Conservation (phyloP, 176 grass and related monocot genomes). For the Ananas comosus region DNA sequence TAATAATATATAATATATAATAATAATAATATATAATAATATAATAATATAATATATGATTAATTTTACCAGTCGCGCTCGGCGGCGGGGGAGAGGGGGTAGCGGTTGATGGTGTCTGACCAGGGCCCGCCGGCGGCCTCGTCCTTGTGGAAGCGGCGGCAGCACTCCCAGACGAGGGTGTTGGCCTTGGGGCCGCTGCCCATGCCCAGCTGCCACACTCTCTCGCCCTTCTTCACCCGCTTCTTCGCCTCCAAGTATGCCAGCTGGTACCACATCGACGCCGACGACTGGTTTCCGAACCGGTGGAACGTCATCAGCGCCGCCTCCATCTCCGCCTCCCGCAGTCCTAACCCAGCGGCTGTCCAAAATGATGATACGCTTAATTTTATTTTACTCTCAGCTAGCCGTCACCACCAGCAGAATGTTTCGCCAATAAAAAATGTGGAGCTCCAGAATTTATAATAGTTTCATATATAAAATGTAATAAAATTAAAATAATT, state of each 20-base stretch:
- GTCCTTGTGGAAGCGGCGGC: background rate
- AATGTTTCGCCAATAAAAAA: too few relatives aligned
- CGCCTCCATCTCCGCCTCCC: slow-evolving; percentile 49
- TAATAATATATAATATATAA: too few relatives aligned
- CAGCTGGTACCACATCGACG: slow-evolving; percentile 83
- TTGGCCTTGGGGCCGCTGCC: slow-evolving; percentile 63
- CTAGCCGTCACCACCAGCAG: too few relatives aligned
- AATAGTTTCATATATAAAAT: too few relatives aligned
- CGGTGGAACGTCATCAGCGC: slow-evolving; percentile 63
- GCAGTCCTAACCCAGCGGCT: slow-evolving; percentile 37
- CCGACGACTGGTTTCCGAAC: slow-evolving; percentile 77
- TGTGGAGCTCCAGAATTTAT: too few relatives aligned
- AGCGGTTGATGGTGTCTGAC: slow-evolving; percentile 40
- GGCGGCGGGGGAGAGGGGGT: background rate
- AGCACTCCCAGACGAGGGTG: slow-evolving; percentile 38
- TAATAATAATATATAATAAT: too few relatives aligned
- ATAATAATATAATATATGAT: too few relatives aligned
- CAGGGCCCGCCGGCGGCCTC: slow-evolving; percentile 22
- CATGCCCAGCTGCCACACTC: slow-evolving; percentile 58
- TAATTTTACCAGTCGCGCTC: too few relatives aligned
- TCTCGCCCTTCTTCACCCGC: slow-evolving; percentile 31
- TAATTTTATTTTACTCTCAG: too few relatives aligned
- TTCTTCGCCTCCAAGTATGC: slow-evolving; percentile 54
- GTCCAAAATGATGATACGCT: too few relatives aligned
- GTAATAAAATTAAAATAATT: too few relatives aligned